A percentile compares a stretch with the other conserved stretches of the same genome.
phyloP scores from a whole-genome alignment of 805 yeast species.

The Saccharomyces paradoxus region DNA sequence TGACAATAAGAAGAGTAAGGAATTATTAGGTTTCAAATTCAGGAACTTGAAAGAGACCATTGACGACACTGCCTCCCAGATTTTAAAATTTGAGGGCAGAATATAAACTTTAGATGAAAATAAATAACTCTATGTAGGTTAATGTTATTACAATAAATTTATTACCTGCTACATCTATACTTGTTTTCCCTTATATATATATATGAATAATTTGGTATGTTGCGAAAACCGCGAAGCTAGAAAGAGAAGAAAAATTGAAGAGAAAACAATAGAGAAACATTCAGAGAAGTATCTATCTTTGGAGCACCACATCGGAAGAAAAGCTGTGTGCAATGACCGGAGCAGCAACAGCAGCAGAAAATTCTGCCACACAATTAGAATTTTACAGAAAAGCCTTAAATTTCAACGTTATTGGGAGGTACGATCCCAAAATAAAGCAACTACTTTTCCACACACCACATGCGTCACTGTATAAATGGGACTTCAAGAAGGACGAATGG shows the following conservation, averaged over 20 bases:
- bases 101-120: constrained; percentile 1
- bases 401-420: constrained; percentile 67
- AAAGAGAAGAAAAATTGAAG: neutral
- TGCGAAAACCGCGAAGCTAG: neutral
- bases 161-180: neutral
- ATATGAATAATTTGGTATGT: neutral
- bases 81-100: constrained; percentile 12
- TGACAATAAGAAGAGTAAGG: constrained; percentile 17
- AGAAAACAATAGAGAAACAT: neutral
- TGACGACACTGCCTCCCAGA: constrained; percentile 22
- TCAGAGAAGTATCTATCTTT: neutral
- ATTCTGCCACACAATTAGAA: constrained; percentile 36
- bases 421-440: constrained; percentile 65
- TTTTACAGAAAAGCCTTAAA: constrained; percentile 62
- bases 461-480: constrained; percentile 61
- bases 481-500: constrained; percentile 55
- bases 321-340: constrained; percentile 4
- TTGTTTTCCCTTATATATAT: too few species aligned
- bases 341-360: constrained; percentile 6
- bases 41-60: constrained; percentile 14
- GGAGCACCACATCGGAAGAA: neutral
- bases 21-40: constrained; percentile 20
- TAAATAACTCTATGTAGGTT: neutral
- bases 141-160: neutral
- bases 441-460: constrained; percentile 62